Evolutionary conservation across 805 yeast genomes (phyloP).

Genomic region (Candida namnaoensis): DNA sequence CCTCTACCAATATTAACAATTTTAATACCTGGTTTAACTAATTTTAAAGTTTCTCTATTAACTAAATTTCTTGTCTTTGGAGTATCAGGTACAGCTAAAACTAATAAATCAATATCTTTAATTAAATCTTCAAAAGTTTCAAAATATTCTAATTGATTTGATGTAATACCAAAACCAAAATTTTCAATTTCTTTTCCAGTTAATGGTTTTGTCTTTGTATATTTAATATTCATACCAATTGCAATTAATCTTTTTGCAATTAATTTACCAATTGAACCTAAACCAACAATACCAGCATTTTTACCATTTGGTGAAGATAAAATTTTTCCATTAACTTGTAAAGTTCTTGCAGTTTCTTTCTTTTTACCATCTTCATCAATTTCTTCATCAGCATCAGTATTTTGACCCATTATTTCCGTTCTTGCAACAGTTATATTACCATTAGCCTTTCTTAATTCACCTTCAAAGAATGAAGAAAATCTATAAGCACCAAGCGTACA

Average conservation of each 20-base stretch:
- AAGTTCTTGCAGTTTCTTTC: constrained; percentile 29
- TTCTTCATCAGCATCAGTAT: constrained; percentile 25
- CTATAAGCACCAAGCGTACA: constrained; percentile 55
- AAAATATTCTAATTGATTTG: constrained; percentile 32
- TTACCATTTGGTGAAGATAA: constrained; percentile 50
- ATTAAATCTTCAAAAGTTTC: constrained; percentile 35
- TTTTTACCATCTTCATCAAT: constrained; percentile 22
- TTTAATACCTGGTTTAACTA: constrained; percentile 45
- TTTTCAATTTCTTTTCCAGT: constrained; percentile 21
- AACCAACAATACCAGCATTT: constrained; percentile 58
- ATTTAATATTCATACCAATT: constrained; percentile 60
- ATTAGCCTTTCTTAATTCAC: constrained; percentile 25
- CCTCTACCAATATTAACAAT: constrained; percentile 77
- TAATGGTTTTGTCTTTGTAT: constrained; percentile 46
- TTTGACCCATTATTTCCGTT: constrained; percentile 22
- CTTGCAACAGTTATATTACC: constrained; percentile 40
- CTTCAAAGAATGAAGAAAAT: constrained; percentile 39
- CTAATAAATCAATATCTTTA: constrained; percentile 43
- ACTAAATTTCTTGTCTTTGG: constrained; percentile 48
- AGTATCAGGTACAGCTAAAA: constrained; percentile 60
- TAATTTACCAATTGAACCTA: constrained; percentile 66
- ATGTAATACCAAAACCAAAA: constrained; percentile 37
- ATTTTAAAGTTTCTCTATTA: constrained; percentile 34
- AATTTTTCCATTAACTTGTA: constrained; percentile 34
- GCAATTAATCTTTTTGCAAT: constrained; percentile 47